Evolutionary conservation across 768 basidiomycete species (phyloP).

Genomic region (Rhizopogon salebrosus): DNA sequence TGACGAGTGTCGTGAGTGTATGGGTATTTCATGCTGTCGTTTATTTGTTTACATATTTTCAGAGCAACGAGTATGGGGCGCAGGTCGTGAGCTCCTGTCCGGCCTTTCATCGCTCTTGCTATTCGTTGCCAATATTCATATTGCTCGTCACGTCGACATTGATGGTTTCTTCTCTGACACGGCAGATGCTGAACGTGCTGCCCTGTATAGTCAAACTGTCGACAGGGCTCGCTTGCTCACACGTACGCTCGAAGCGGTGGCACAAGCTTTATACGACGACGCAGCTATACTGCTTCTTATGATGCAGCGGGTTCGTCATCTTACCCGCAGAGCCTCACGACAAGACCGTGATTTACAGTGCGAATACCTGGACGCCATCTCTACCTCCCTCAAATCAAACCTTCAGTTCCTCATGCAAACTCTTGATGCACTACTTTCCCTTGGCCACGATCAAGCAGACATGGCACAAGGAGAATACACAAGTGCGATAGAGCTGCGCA

Average conservation of each 20-base stretch:
- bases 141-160: slow-evolving; percentile 80
- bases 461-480: slow-evolving; percentile 66
- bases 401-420: slow-evolving; percentile 50
- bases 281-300: slow-evolving; percentile 53
- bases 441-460: slow-evolving; percentile 70
- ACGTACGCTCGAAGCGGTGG: slow-evolving; percentile 60
- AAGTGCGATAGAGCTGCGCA: slow-evolving; percentile 73
- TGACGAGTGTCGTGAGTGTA: slow-evolving; percentile 20
- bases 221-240: slow-evolving; percentile 64
- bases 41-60: slow-evolving; percentile 4
- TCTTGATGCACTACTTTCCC: slow-evolving; percentile 53
- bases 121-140: slow-evolving; percentile 63
- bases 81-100: slow-evolving; percentile 48
- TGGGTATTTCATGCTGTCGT: neutral
- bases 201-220: slow-evolving; percentile 58
- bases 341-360: slow-evolving; percentile 18
- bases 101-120: slow-evolving; percentile 54
- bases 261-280: slow-evolving; percentile 76
- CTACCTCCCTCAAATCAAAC: slow-evolving; percentile 51
- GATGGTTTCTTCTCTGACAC: slow-evolving; percentile 60
- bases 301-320: slow-evolving; percentile 37
- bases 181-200: slow-evolving; percentile 35
- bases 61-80: slow-evolving; percentile 26
- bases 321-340: slow-evolving; percentile 1
- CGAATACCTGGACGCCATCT: slow-evolving; percentile 46